Percentiles rank a stretch among this genome's conserved stretches.
phyloP scores from a whole-genome alignment of 345 rosid species.

The Aurinia saxatilis region DNA sequence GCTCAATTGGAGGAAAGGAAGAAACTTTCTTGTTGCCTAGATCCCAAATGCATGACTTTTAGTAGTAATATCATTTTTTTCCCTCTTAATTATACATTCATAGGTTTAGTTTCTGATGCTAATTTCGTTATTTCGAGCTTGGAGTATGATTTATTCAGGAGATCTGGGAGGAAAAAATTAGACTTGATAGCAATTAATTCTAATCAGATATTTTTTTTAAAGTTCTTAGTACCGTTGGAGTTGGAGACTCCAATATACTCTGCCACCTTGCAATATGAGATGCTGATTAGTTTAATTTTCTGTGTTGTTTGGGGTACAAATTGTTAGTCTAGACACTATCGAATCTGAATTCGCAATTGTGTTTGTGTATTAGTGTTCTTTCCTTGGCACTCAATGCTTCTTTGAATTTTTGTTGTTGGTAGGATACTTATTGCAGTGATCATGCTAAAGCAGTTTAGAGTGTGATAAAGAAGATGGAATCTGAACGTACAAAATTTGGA shows the following conservation, averaged over 20 bases:
- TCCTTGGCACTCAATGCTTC: not conserved
- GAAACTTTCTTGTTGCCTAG: constrained; percentile 18
- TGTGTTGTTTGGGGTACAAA: not conserved
- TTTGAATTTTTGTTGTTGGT: not conserved
- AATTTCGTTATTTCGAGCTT: not conserved
- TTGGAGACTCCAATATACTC: not conserved
- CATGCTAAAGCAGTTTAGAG: constrained; percentile 9
- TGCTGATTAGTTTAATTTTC: not conserved
- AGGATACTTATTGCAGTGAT: constrained; percentile 6
- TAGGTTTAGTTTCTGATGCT: not conserved
- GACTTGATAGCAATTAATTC: not conserved
- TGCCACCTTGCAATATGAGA: not conserved
- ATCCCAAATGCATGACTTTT: constrained; percentile 12
- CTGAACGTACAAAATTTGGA: constrained; percentile 28
- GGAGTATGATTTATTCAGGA: not conserved
- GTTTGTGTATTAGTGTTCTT: not conserved
- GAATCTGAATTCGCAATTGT: constrained; percentile 1
- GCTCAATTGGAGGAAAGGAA: not conserved
- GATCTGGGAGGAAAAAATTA: not conserved
- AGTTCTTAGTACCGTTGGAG: not conserved
- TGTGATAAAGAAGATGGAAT: constrained; percentile 23
- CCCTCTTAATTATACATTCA: not conserved
- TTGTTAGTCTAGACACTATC: not conserved
- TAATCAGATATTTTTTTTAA: not conserved
- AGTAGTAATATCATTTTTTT: not conserved